Conservation (phyloP, 257 asterid genomes). For the Echium plantagineum region DNA sequence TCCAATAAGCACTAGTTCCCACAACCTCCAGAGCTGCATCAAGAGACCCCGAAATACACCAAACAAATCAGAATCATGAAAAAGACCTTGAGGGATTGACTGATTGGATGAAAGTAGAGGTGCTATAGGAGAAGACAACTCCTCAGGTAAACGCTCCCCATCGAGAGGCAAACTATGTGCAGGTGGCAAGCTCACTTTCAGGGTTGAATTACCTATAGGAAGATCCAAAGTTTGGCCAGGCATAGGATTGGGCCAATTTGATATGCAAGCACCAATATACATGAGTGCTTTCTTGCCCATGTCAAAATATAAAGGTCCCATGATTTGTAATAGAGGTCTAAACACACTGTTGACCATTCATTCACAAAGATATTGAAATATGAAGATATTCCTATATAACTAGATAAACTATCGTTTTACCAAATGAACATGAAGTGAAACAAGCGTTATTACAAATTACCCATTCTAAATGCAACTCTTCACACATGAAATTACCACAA, state of each 20-base stretch:
- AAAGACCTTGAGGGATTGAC: conserved; percentile 86
- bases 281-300: conserved; percentile 85
- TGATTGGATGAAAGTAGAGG: conserved; percentile 84
- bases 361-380: too few species aligned
- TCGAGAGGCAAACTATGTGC: conserved; percentile 85
- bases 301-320: conserved; percentile 98
- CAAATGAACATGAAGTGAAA: too few species aligned
- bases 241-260: conserved; percentile 78
- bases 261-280: conserved; percentile 65
- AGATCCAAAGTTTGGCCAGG: conserved; percentile 86
- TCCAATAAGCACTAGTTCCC: conserved; percentile 88
- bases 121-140: conserved; percentile 80
- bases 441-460: too few species aligned
- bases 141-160: conserved; percentile 62
- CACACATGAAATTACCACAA: too few species aligned
- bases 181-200: conserved; percentile 86
- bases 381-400: too few species aligned
- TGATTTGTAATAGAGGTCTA: conserved; percentile 86
- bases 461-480: too few species aligned
- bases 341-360: conserved; percentile 34
- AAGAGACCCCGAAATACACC: conserved; percentile 76
- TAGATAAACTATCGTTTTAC: too few species aligned
- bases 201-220: conserved; percentile 81
- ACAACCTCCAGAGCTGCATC: conserved; percentile 92
- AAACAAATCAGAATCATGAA: too few species aligned